Conservation (phyloP, 2,329 filamentous ascomycete species). For the Hymenoscyphus repandus region DNA sequence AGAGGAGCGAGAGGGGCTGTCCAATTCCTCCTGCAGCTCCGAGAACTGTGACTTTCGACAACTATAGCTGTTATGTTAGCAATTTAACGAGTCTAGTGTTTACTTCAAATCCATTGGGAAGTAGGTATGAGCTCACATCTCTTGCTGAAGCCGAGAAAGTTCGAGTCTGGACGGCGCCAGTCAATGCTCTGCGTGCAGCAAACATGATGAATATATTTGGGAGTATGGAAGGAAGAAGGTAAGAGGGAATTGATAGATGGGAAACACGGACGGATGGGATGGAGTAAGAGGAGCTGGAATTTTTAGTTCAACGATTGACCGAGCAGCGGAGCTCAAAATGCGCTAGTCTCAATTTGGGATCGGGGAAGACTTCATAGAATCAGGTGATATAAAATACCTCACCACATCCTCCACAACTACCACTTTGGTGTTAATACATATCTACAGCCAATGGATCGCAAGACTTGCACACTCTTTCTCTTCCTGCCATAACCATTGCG, state of each 20-base stretch:
- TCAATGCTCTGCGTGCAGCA: conserved; percentile 55
- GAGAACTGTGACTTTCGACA: conserved; percentile 95
- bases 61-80: conserved; percentile 46
- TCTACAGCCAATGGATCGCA: too few species aligned
- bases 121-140: conserved; percentile 52
- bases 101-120: neutral
- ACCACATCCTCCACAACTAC: too few species aligned
- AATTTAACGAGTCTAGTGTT: conserved; percentile 11
- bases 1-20: conserved; percentile 92
- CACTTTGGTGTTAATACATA: too few species aligned
- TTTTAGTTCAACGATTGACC: neutral
- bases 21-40: conserved; percentile 97
- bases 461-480: too few species aligned
- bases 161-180: conserved; percentile 61
- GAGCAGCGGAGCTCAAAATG: neutral
- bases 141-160: conserved; percentile 76
- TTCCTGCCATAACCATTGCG: too few species aligned
- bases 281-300: neutral
- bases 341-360: neutral
- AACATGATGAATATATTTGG: conserved; percentile 57
- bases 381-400: too few species aligned
- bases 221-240: conserved; percentile 8
- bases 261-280: conserved; percentile 13
- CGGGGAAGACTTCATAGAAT: neutral
- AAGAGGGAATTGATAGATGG: conserved; percentile 10